Evolutionary conservation across 192 early-diverging fungal species (phyloP).

Genomic region (Coemansia sp.): DNA sequence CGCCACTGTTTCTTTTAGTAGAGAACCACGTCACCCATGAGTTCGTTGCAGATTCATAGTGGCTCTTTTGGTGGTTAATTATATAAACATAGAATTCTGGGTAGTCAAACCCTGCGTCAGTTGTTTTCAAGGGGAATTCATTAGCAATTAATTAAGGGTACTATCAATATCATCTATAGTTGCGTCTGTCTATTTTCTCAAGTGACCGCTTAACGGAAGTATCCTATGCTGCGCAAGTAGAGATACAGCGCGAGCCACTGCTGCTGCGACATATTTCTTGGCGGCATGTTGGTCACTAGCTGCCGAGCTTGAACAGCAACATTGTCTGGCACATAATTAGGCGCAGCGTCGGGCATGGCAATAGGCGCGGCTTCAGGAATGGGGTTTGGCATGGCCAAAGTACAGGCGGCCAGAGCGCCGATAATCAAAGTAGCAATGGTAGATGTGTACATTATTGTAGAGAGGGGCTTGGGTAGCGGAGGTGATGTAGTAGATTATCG

Average conservation of each 20-base stretch:
- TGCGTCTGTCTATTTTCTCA: neutral
- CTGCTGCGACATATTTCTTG: constrained; percentile 10
- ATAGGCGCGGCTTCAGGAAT: constrained; percentile 8
- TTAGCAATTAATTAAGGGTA: neutral
- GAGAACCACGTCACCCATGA: no score
- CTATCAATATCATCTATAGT: neutral
- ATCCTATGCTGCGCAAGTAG: constrained; percentile 12
- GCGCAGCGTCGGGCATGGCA: constrained; percentile 4
- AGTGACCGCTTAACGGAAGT: neutral
- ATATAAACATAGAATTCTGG: no score
- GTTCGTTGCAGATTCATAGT: no score
- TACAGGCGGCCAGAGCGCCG: neutral
- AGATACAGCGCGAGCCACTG: constrained; percentile 13
- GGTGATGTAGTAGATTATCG: neutral
- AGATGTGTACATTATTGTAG: neutral
- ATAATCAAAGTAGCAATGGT: neutral
- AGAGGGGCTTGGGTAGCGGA: neutral
- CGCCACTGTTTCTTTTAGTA: no score
- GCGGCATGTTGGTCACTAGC: constrained; percentile 15
- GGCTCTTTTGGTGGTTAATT: no score
- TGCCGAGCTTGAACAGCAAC: constrained; percentile 7
- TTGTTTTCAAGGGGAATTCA: neutral
- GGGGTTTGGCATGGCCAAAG: constrained; percentile 9
- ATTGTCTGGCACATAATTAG: neutral
- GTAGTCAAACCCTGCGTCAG: no score